These are phyloP conservation scores for Scutellaria baicalensis DNA, from an alignment of 257 asterid species.

Conservation along the genomic window DNA sequence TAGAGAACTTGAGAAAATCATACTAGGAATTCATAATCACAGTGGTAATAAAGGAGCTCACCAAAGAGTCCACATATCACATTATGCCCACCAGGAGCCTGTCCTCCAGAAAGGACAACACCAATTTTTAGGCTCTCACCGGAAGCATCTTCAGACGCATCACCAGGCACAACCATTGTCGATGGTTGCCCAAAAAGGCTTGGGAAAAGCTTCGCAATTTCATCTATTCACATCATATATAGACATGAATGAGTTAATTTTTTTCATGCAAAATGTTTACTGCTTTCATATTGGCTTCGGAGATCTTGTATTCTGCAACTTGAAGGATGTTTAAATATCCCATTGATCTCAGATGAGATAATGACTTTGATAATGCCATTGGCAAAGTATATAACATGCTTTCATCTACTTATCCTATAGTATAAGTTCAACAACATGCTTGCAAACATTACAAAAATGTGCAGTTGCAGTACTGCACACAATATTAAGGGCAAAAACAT, in stretches of 20 bases:
- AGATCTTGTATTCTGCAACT: too few species aligned
- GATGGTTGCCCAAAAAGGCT: constrained; percentile 64
- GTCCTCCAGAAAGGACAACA: constrained; percentile 79
- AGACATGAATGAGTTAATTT: neutral
- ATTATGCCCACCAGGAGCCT: constrained; percentile 92
- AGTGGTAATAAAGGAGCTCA: constrained; percentile 8
- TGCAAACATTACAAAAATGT: too few species aligned
- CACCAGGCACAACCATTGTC: constrained; percentile 40
- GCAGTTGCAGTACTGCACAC: too few species aligned
- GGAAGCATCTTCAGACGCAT: constrained; percentile 18
- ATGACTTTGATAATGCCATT: too few species aligned
- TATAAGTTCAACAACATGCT: too few species aligned
- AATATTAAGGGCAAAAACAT: too few species aligned
- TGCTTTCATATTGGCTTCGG: neutral
- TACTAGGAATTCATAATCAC: neutral
- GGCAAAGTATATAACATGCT: too few species aligned
- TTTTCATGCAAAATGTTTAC: neutral
- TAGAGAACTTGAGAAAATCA: neutral
- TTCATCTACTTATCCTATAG: too few species aligned
- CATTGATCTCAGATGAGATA: too few species aligned
- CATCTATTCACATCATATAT: constrained; percentile 40
- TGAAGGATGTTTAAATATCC: too few species aligned
- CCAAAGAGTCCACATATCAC: constrained; percentile 75
- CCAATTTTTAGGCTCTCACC: constrained; percentile 48
- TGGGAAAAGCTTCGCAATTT: constrained; percentile 69